Evolutionary conservation across 371 early-diverging fungal genomes (phyloP).

Genomic region (Cladochytrium tenue): DNA sequence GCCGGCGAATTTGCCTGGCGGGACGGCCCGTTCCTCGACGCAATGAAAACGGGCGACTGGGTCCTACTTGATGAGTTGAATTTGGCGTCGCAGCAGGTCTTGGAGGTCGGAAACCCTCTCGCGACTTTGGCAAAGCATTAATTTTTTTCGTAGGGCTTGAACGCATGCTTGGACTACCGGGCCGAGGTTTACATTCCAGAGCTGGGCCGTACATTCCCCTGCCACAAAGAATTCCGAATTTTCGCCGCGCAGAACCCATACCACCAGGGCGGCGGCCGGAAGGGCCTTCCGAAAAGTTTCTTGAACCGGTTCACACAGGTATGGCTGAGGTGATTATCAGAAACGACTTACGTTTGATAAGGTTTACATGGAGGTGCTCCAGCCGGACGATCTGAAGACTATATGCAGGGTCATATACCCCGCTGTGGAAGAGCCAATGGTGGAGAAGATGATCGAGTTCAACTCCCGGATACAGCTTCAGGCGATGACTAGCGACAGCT

Average conservation of each 20-base stretch:
- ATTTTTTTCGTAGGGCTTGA: conserved; percentile 73
- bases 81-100: conserved; percentile 97
- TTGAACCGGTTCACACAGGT: conserved; percentile 94
- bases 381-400: conserved; percentile 72
- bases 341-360: conserved; percentile 2
- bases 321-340: not conserved
- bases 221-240: conserved; percentile 84
- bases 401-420: conserved; percentile 76
- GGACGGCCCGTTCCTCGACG: conserved; percentile 95
- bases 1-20: conserved; percentile 94
- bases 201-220: conserved; percentile 81
- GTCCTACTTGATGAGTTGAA: conserved; percentile 99
- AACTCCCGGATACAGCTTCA: conserved; percentile 82
- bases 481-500: conserved; percentile 75
- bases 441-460: conserved; percentile 82
- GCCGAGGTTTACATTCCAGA: conserved; percentile 94
- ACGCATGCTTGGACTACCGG: conserved; percentile 98
- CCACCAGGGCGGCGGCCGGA: conserved; percentile 96
- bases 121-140: not conserved
- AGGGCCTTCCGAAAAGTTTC: conserved; percentile 98
- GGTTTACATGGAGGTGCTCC: conserved; percentile 87
- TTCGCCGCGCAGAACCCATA: conserved; percentile 99
- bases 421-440: conserved; percentile 46
- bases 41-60: conserved; percentile 96
- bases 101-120: conserved; percentile 62